Base-by-base conservation (phyloP, 2,329 filamentous ascomycete genomes). In the Fusarium sororula region DNA sequence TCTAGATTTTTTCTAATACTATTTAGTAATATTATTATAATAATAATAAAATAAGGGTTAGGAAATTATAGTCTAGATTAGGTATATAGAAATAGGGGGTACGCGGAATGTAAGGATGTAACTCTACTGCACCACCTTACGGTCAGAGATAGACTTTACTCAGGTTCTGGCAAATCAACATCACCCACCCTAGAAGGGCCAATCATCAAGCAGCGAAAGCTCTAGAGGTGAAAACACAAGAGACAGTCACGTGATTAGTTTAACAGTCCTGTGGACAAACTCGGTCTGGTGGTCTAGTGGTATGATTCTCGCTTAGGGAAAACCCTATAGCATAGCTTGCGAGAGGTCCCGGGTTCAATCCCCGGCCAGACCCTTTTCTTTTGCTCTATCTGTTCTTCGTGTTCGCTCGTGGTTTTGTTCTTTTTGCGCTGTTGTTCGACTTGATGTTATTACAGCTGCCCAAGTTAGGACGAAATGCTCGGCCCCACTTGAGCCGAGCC, bases 281-380 rank as follows among this genome's bases (percentile, higher is more conserved):
- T 78, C 82, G 84, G 83, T 84, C 83, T 84, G 83, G 82, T 90
- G 87, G 87, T 89, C 88, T 90, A 90, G 89, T 87, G 89, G 89
- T 90, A 91, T 90, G 88, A 90, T 91, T 90, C 89, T 90, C 88
- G 89, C 89, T 90, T 90, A 91, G 89, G 89, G 89, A 81, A 76
- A 72, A 83, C 81, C 81, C 82, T 80, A 74, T 57, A 80, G 81
- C 80, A 72, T 47, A 60, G 75, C 73, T 78, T 84, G 83, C 83
- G 83, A 83, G 83, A 84, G 83, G 83, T 84, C 83, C 82, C 83
- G 83, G 82, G 83, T 84, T 84, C 83, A 82, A 84, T 84, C 82
- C 83, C 81, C 83, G 83, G 83, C 81, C 82, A 83, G 82, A 83
- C 82, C 82, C 82, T 77, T 71, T 14, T 11, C 22, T 56, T 60